Percentiles rank a stretch among this genome's conserved stretches.
These are phyloP conservation scores for Xylaria venustula DNA, from an alignment of 495 filamentous ascomycete species.

Conservation along the genomic window DNA sequence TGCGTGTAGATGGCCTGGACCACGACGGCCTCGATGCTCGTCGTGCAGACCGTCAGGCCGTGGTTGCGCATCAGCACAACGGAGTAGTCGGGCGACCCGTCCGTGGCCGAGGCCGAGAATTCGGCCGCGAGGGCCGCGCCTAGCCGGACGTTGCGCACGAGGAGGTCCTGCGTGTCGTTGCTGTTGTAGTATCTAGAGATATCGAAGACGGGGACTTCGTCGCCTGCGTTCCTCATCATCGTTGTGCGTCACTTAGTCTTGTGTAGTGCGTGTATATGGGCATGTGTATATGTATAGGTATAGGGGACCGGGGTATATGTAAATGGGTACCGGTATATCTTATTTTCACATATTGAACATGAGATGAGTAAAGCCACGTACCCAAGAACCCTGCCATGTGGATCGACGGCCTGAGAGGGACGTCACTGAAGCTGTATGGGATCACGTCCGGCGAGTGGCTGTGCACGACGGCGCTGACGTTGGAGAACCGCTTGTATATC, in stretches of 20 bases:
- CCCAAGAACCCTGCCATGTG: conserved; percentile 54
- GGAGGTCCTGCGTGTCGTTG: conserved; percentile 37
- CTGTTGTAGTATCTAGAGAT: conserved; percentile 24
- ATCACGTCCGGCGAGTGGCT: conserved; percentile 47
- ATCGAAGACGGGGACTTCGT: conserved; percentile 33
- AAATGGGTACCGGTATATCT: background rate
- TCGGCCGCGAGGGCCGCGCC: conserved; percentile 27
- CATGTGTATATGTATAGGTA: too few relatives aligned
- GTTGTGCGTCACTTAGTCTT: too few relatives aligned
- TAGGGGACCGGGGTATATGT: too few relatives aligned
- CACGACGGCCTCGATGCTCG: conserved; percentile 39
- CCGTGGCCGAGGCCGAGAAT: conserved; percentile 17
- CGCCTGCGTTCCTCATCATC: background rate
- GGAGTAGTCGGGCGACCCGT: conserved; percentile 21
- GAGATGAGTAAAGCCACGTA: background rate
- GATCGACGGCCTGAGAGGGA: conserved; percentile 38
- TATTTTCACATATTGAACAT: background rate
- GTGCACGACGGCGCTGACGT: conserved; percentile 46
- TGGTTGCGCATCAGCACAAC: conserved; percentile 51
- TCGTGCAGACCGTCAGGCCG: conserved; percentile 44
- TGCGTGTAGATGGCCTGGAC: conserved; percentile 46
- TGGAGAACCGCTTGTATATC: conserved; percentile 42
- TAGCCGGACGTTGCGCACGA: conserved; percentile 36
- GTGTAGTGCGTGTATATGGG: too few relatives aligned
- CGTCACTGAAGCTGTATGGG: conserved; percentile 42